Evolutionary conservation across 2,329 filamentous ascomycete genomes (phyloP).

Genomic region (Arachnomyces sp.): DNA sequence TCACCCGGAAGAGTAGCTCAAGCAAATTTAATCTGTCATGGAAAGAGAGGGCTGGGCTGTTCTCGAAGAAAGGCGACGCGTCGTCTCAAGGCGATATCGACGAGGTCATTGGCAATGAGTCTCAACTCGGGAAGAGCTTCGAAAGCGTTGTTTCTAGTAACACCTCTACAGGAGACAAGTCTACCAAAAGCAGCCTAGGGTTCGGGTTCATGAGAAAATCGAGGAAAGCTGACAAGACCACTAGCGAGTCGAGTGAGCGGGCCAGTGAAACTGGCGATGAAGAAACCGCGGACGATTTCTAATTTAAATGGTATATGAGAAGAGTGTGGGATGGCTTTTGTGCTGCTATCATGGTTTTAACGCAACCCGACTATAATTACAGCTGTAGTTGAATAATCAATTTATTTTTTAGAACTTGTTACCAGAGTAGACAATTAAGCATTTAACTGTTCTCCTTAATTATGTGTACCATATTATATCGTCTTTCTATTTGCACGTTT

Average conservation of each 20-base stretch:
- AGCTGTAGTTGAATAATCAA: too few relatives aligned
- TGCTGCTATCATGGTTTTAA: conserved; percentile 4
- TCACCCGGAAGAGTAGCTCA: conserved; percentile 44
- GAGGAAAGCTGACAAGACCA: conserved; percentile 34
- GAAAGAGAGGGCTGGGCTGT: conserved; percentile 43
- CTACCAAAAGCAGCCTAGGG: conserved; percentile 36
- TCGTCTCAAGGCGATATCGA: conserved; percentile 37
- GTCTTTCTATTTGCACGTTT: too few relatives aligned
- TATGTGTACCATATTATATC: too few relatives aligned
- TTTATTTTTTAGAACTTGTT: too few relatives aligned
- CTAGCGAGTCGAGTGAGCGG: conserved; percentile 37
- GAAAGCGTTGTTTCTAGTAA: conserved; percentile 34
- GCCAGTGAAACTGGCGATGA: conserved; percentile 39
- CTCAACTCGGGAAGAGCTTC: conserved; percentile 36
- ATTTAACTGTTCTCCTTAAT: too few relatives aligned
- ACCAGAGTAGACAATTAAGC: too few relatives aligned
- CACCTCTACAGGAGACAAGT: conserved; percentile 35
- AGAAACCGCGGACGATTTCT: conserved; percentile 26
- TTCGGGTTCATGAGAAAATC: conserved; percentile 42
- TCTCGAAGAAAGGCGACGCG: conserved; percentile 39
- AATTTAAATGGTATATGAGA: conserved; percentile 1
- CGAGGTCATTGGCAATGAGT: conserved; percentile 32
- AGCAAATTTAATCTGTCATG: conserved; percentile 45
- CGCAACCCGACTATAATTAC: conserved; percentile 11
- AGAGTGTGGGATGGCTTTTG: neutral